These are phyloP conservation scores for Cladosporium sp. DNA, from an alignment of 2,329 filamentous ascomycete genomes.

Conservation along the genomic window DNA sequence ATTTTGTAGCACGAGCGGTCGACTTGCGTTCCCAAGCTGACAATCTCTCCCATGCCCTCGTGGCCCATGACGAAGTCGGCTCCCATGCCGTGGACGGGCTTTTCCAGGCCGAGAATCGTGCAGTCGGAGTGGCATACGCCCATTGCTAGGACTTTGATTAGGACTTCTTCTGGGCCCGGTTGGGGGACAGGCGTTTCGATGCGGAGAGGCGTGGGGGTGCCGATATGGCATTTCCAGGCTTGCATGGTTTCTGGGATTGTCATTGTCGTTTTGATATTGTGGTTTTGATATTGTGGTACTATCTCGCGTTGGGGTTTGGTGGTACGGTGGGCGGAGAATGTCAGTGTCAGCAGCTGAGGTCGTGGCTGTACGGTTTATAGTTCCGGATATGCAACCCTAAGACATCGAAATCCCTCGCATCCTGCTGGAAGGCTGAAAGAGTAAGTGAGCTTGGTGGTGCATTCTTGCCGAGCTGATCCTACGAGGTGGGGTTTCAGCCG, in stretches of 20 bases:
- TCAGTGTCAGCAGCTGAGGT: too few relatives aligned
- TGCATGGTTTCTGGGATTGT: background rate
- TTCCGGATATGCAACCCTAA: too few relatives aligned
- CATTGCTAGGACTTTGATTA: constrained; percentile 34
- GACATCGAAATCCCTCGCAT: too few relatives aligned
- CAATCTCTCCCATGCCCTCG: constrained; percentile 20
- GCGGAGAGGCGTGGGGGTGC: constrained; percentile 27
- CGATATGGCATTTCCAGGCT: constrained; percentile 15
- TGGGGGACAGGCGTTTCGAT: constrained; percentile 28
- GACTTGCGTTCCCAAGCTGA: constrained; percentile 16
- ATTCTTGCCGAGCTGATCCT: too few relatives aligned
- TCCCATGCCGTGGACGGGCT: constrained; percentile 9
- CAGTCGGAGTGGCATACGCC: constrained; percentile 35
- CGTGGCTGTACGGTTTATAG: too few relatives aligned
- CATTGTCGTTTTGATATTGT: background rate
- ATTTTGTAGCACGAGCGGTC: constrained; percentile 9
- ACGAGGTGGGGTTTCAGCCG: too few relatives aligned
- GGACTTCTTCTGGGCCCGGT: constrained; percentile 23
- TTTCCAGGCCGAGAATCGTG: constrained; percentile 27
- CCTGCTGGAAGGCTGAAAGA: too few relatives aligned
- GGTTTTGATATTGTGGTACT: too few relatives aligned
- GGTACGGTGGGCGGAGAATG: too few relatives aligned
- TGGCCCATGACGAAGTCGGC: constrained; percentile 17
- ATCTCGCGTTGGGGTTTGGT: too few relatives aligned
- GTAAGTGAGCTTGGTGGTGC: too few relatives aligned